Percentiles rank a stretch among this genome's conserved stretches.
These are phyloP conservation scores for Aspergillus piperis DNA, from an alignment of 2,329 filamentous ascomycete genomes.

Conservation along the genomic window DNA sequence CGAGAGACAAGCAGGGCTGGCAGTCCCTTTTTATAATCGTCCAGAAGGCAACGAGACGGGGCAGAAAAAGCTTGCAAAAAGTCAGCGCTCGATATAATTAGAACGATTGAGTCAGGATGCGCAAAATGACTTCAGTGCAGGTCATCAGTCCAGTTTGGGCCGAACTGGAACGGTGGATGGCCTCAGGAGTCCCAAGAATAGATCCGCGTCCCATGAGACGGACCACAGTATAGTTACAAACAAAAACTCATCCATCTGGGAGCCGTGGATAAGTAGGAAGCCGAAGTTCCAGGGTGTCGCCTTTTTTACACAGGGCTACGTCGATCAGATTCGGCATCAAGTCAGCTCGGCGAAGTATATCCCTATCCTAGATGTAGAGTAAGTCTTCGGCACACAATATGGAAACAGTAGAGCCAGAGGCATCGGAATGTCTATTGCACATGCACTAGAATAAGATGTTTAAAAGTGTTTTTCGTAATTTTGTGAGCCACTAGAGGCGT, in stretches of 20 bases:
- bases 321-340: not conserved
- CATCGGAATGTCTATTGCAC: not conserved
- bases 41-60: too few species aligned
- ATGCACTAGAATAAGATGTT: not conserved
- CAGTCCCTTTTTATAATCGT: too few species aligned
- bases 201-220: not conserved
- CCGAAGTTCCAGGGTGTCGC: not conserved
- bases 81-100: not conserved
- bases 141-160: not conserved
- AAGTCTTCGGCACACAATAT: not conserved
- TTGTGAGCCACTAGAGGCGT: constrained; percentile 8
- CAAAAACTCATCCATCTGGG: not conserved
- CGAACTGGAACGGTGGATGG: not conserved
- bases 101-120: not conserved
- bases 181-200: not conserved
- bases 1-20: too few species aligned
- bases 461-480: constrained; percentile 7
- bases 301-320: not conserved
- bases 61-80: not conserved
- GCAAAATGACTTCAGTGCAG: not conserved
- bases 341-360: not conserved
- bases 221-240: not conserved
- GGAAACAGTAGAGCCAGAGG: not conserved
- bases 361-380: not conserved
- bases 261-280: not conserved